These are phyloP conservation scores for Sarocladiaceae sp. DNA, from an alignment of 2,329 filamentous ascomycete species.

Conservation along the genomic window DNA sequence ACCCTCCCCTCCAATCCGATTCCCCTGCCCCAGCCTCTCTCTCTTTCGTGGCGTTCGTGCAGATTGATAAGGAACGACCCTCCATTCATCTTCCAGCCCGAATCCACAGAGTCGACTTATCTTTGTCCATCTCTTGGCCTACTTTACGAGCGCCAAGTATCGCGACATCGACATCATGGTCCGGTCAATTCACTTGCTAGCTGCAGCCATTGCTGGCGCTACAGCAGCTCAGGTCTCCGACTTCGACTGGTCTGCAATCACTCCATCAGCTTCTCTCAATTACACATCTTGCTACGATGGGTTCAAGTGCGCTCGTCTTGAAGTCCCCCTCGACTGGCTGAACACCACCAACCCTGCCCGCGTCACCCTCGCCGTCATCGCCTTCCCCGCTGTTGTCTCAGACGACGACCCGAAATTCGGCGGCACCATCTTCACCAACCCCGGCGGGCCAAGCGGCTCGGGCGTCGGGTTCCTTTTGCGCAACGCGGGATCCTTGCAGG, in stretches of 20 bases:
- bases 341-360: conserved; percentile 20
- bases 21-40: too few relatives aligned
- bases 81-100: too few relatives aligned
- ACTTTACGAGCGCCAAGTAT: too few relatives aligned
- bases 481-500: conserved; percentile 23
- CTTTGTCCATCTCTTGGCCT: too few relatives aligned
- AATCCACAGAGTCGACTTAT: too few relatives aligned
- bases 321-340: conserved; percentile 37
- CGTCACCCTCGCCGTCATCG: conserved; percentile 34
- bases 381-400: conserved; percentile 31
- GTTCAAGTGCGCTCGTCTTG: conserved; percentile 34
- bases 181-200: too few relatives aligned
- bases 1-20: too few relatives aligned
- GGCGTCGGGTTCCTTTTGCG: conserved; percentile 25
- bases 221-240: neutral
- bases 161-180: too few relatives aligned
- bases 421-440: conserved; percentile 37
- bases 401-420: conserved; percentile 31
- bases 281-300: conserved; percentile 34
- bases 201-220: neutral
- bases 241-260: conserved; percentile 31
- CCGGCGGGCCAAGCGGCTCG: conserved; percentile 37
- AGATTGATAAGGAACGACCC: too few relatives aligned
- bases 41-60: too few relatives aligned
- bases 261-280: conserved; percentile 26